Base-by-base conservation (phyloP, 805 yeast species). In the Wickerhamomyces strasburgensis region DNA sequence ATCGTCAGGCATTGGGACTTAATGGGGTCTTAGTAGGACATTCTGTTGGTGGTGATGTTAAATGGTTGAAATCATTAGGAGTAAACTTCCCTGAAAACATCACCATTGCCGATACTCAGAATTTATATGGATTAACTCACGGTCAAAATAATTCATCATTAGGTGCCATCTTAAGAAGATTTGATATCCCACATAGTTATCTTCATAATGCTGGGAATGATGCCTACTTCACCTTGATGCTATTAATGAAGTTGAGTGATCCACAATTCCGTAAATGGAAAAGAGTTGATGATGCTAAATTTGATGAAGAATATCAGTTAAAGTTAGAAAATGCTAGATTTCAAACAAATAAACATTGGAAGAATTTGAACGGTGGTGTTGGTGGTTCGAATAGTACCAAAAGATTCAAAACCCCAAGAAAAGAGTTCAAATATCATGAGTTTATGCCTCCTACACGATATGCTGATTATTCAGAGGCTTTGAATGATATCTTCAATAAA, bases 181-280 rank as follows among this genome's bases (percentile, higher is more conserved):
- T 75, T 34, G 60, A 62, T 19, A 65, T 81, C 5, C 83, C 84
- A 1, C 77, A 75, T 49, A 69, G 78, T 1, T 68, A 64, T 44
- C 58, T 81, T 32, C 88, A 81, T 53, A 81, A 81, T 52, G 88
- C 84, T 2, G 84, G 80, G 3, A 81, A 81, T 49, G 89, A 81
- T 54, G 75, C 85, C 6, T 75, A 77, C 48, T 78, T 68, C 44
- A 81, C 88, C 0, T 54, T 80, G 32, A 38, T 72, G 21, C 61
- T 73, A n/a, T 67, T 73, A 8, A 43, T 78, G 49, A 65, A 67
- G 25, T 49, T 75, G 39, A 63, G 76, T 34, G 84, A 79, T 52
- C 77, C 75, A 1, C 44, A 48, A 4, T 49, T 57, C 5, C 49
- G 76, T 40, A 37, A 27, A n/a, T 31, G 31, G 9, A 38, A 31